phyloP scores from a whole-genome alignment of 1,139 yeast genomes.

The Arxiozyma telluris region DNA sequence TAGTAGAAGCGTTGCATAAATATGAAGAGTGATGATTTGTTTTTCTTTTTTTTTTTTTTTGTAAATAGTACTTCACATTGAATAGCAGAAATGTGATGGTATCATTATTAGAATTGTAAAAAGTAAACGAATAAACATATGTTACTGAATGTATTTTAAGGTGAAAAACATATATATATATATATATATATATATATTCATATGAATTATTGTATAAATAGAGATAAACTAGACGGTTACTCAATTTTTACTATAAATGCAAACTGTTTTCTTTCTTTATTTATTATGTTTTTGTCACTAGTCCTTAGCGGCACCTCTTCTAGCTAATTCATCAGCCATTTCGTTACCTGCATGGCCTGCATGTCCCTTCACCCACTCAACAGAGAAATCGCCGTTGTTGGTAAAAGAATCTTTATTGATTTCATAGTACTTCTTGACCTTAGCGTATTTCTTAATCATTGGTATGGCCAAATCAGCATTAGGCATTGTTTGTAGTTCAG shows the following conservation, averaged over 20 bases:
- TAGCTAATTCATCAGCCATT: constrained; percentile 69
- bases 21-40: neutral
- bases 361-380: constrained; percentile 68
- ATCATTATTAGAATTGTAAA: too few relatives aligned
- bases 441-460: constrained; percentile 20
- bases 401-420: constrained; percentile 19
- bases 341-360: constrained; percentile 63
- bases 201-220: too few relatives aligned
- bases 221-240: too few relatives aligned
- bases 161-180: neutral
- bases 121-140: too few relatives aligned
- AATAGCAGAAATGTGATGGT: neutral
- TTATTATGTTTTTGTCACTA: neutral
- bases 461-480: constrained; percentile 26
- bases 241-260: too few relatives aligned
- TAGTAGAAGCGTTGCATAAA: too few relatives aligned
- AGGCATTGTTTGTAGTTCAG: constrained; percentile 23
- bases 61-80: neutral
- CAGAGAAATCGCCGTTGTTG: constrained; percentile 30
- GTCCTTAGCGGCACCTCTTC: constrained; percentile 42
- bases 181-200: neutral
- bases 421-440: constrained; percentile 28
- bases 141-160: neutral
- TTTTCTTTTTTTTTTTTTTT: too few relatives aligned
- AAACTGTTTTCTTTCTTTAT: neutral